These are phyloP conservation scores for Aspergillus japonicus DNA, from an alignment of 2,329 filamentous ascomycete genomes.

Conservation along the genomic window DNA sequence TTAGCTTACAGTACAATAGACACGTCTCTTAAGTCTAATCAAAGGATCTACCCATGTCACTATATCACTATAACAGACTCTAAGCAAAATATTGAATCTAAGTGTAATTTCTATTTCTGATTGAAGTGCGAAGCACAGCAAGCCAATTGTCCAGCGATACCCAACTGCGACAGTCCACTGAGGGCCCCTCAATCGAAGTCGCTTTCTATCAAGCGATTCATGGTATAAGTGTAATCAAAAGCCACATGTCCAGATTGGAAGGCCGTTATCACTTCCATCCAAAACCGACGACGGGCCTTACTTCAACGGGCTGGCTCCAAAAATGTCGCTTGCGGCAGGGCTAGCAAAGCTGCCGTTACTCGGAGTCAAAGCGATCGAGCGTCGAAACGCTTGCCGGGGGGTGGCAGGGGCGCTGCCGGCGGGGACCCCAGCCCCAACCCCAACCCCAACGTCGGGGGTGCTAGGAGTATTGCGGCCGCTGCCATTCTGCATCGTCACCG, in stretches of 20 bases:
- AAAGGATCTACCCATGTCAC: neutral
- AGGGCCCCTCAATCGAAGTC: neutral
- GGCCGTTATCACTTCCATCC: neutral
- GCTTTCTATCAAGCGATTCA: neutral
- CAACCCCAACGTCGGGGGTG: constrained; percentile 33
- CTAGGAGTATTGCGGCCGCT: constrained; percentile 45
- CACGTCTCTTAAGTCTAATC: too few species aligned
- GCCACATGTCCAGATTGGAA: neutral
- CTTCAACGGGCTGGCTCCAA: constrained; percentile 40
- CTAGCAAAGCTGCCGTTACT: constrained; percentile 43
- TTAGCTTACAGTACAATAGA: neutral
- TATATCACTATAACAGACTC: neutral
- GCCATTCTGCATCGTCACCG: constrained; percentile 38
- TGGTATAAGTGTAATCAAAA: neutral
- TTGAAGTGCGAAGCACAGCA: neutral
- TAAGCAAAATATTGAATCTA: neutral
- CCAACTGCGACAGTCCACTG: neutral
- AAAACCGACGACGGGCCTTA: constrained; percentile 16
- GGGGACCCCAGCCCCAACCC: constrained; percentile 8
- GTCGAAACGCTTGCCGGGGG: constrained; percentile 43
- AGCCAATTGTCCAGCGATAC: neutral
- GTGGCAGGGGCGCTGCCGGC: constrained; percentile 38
- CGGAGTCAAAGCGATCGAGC: constrained; percentile 43
- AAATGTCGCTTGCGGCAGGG: constrained; percentile 39
- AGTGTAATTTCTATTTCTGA: constrained; percentile 1